Evolutionary conservation across 108 stramenopile genomes (phyloP).

Genomic region (Cyclotella kingstonii): DNA sequence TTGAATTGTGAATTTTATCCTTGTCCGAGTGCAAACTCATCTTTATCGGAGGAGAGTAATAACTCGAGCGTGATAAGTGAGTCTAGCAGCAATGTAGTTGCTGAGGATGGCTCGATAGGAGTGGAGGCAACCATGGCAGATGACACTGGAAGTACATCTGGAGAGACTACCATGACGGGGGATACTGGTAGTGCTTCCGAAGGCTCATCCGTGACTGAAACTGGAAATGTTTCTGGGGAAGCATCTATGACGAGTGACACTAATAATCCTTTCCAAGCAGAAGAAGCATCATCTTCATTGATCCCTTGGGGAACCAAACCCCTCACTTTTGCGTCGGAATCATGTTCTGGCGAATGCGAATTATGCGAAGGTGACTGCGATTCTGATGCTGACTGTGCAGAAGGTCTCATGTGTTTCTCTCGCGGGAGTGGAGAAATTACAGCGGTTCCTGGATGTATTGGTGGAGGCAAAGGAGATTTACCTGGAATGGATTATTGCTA

Average conservation of each 20-base stretch:
- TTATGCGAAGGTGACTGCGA: slow-evolving; percentile 45
- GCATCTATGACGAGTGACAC: slow-evolving; percentile 2
- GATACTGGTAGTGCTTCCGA: no score
- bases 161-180: no score
- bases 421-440: slow-evolving; percentile 29
- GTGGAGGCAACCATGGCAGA: no score
- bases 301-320: slow-evolving; percentile 23
- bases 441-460: slow-evolving; percentile 31
- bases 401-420: slow-evolving; percentile 39
- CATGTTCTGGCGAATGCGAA: slow-evolving; percentile 25
- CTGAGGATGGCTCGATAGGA: background rate
- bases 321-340: slow-evolving; percentile 7
- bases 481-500: slow-evolving; percentile 46
- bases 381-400: slow-evolving; percentile 32
- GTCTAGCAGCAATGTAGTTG: background rate
- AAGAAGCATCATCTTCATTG: background rate
- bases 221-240: background rate
- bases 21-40: slow-evolving; percentile 18
- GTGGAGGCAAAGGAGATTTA: slow-evolving; percentile 28
- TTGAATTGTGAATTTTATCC: slow-evolving; percentile 46
- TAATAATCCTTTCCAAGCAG: background rate
- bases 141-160: no score
- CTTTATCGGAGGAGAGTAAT: background rate
- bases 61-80: background rate
- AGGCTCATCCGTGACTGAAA: background rate